Evolutionary conservation across 345 rosid species (phyloP).

Genomic region (Geranium rotundifolium): DNA sequence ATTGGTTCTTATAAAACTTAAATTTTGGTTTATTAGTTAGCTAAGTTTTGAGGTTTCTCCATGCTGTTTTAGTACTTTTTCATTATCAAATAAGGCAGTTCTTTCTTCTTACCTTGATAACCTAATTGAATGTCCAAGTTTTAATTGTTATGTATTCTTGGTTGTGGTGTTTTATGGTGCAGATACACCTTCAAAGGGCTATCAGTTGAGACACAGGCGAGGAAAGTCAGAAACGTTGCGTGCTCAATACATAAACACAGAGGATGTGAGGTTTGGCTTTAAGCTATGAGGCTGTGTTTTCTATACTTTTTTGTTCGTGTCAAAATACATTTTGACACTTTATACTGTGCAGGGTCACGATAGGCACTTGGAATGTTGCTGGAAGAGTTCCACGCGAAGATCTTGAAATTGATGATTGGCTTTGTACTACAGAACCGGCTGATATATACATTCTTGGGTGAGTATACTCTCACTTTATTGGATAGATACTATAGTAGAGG

Average conservation of each 20-base stretch:
- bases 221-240: slow-evolving; percentile 95
- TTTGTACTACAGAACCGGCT: slow-evolving; percentile 60
- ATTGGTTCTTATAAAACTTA: no score
- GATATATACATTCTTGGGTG: slow-evolving; percentile 91
- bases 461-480: slow-evolving; percentile 5
- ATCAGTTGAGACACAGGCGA: slow-evolving; percentile 56
- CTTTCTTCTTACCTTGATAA: no score
- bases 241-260: slow-evolving; percentile 70
- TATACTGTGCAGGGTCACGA: slow-evolving; percentile 43
- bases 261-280: slow-evolving; percentile 65
- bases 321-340: not conserved
- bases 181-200: slow-evolving; percentile 43
- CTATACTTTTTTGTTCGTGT: not conserved
- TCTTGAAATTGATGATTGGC: slow-evolving; percentile 85
- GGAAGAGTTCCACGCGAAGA: slow-evolving; percentile 66
- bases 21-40: no score
- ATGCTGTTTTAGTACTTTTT: no score
- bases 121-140: no score
- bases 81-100: no score
- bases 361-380: slow-evolving; percentile 97
- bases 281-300: not conserved
- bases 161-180: not conserved
- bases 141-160: no score
- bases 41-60: no score
- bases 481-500: no score